Evolutionary conservation across 1,139 yeast species (phyloP).

Genomic region (Pichia sp.): DNA sequence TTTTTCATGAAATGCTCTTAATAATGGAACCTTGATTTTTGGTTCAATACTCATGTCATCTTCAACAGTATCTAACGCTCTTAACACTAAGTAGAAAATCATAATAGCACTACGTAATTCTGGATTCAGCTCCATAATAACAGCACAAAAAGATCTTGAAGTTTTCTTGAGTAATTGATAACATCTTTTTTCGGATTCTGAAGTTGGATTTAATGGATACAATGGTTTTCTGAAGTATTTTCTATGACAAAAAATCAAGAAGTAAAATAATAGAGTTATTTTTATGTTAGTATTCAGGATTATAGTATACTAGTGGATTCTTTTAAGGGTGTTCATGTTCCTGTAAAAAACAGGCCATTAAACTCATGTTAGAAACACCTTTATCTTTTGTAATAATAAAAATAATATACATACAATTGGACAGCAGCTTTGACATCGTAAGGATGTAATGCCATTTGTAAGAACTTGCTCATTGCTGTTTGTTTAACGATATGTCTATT

Average conservation of each 20-base stretch:
- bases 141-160: conserved; percentile 90
- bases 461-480: conserved; percentile 31
- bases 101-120: conserved; percentile 75
- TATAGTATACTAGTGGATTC: too few species aligned
- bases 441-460: conserved; percentile 64
- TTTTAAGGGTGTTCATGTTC: too few species aligned
- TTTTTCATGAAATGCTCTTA: conserved; percentile 61
- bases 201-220: conserved; percentile 44
- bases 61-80: conserved; percentile 94
- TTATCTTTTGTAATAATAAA: neutral
- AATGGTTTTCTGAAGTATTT: conserved; percentile 44
- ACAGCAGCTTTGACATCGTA: conserved; percentile 62
- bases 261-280: neutral
- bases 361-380: neutral
- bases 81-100: conserved; percentile 75
- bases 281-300: conserved; percentile 4
- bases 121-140: conserved; percentile 84
- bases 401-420: conserved; percentile 37
- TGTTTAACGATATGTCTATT: neutral
- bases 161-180: conserved; percentile 62
- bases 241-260: conserved; percentile 8
- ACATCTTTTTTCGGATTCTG: conserved; percentile 53
- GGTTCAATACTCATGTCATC: conserved; percentile 89
- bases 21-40: conserved; percentile 62
- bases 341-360: too few species aligned